phyloP scores from a whole-genome alignment of 1,284 basidiomycete genomes.

The Cutaneotrichosporon cyanovorans region DNA sequence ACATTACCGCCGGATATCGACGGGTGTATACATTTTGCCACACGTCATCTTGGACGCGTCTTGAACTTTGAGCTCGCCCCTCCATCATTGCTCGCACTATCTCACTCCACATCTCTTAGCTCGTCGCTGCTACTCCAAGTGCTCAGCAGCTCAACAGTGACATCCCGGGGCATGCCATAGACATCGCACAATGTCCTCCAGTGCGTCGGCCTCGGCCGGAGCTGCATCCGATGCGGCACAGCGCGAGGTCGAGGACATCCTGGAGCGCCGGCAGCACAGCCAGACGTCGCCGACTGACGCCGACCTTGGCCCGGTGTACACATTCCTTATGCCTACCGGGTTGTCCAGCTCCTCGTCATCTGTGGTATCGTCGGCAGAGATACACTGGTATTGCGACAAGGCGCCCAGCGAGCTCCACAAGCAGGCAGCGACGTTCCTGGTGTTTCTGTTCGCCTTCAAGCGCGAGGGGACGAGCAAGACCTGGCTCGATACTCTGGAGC shows the following conservation, averaged over 20 bases:
- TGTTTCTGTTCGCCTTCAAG: constrained; percentile 70
- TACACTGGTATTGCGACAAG: constrained; percentile 39
- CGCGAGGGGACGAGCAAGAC: constrained; percentile 35
- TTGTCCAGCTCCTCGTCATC: constrained; percentile 13
- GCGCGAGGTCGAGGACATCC: constrained; percentile 31
- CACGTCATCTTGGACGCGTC: constrained; percentile 1
- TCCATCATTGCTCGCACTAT: too few species aligned
- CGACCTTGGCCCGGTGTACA: constrained; percentile 53
- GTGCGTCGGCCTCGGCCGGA: neutral
- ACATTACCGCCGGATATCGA: neutral
- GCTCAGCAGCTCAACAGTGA: too few species aligned
- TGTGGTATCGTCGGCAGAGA: neutral
- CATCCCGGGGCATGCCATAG: neutral
- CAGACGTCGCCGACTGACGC: constrained; percentile 45
- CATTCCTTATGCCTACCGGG: constrained; percentile 48
- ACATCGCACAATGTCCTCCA: constrained; percentile 1
- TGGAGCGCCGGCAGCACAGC: constrained; percentile 18
- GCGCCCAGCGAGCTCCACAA: constrained; percentile 19
- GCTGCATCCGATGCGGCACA: constrained; percentile 1
- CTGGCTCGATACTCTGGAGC: constrained; percentile 58
- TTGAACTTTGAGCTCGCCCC: neutral
- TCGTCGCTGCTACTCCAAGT: neutral
- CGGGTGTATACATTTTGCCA: neutral
- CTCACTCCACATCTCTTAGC: neutral
- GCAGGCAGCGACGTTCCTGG: constrained; percentile 62